Base-by-base conservation (phyloP, 75 land plant species). In the Chamaecyparis obtusa region DNA sequence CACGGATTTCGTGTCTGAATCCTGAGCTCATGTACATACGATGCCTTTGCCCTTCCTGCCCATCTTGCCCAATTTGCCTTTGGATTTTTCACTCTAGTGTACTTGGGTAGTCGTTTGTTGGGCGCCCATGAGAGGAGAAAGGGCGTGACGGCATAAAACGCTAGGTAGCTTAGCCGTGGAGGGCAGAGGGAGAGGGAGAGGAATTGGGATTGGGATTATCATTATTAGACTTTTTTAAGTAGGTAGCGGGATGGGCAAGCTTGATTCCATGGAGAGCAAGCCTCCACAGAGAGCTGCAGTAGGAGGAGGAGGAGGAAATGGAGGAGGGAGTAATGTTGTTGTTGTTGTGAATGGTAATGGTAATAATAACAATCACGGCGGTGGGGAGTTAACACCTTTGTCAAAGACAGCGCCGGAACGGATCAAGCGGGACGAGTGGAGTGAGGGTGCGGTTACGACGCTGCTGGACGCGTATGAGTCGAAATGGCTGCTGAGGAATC, bases 381-480 rank as follows among this genome's bases (percentile, higher is more conserved):
- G 49, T 19, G 84, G 32, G 27, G 85, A 37, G 72, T 30, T 49
- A 33, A 46, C 69, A 44, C 46, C 46, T n/a, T 83, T 33, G 85
- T 84, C 72, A 43, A 84, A 84, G 72, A 24, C 57, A 21, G 44
- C 36, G 39, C 79, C 79, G 39, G 85, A 84, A 78, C 57, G 85
- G 85, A 36, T 84, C 86, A 91, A 90, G 71, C 21, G 93, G 21
- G 93, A 92, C 43, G 93, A 92, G 67, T 92, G 93, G 93, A 92
- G 93, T 54, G 92, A 91, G 56, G 92, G 89, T 1, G 93, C 92
- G 11, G 93, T 94, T 16, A 78, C 88, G 15, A 84, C 86, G 72
- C 86, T 94, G 11, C 89, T 94, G 69, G 95, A 94, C 74, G 94
- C 90, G 2, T 94, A 94, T 51, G 93, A 92, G 49, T 83, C 87